Evolutionary conservation across 441 rosid genomes (phyloP).

Genomic region (Bocquillonia castaneifolia): DNA sequence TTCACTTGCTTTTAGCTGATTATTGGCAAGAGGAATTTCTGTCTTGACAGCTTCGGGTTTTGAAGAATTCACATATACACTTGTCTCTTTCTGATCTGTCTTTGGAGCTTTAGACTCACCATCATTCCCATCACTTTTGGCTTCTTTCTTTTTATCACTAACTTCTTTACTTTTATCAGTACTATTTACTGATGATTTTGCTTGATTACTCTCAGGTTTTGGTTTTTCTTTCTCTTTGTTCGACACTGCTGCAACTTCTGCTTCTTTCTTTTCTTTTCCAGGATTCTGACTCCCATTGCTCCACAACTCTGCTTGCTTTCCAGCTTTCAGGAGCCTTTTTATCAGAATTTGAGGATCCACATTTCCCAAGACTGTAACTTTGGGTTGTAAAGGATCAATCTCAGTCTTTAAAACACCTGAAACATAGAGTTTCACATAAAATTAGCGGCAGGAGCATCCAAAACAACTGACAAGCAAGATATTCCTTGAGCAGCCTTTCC

Average conservation of each 20-base stretch:
- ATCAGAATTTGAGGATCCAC: constrained; percentile 41
- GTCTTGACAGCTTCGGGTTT: constrained; percentile 20
- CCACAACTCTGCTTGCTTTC: constrained; percentile 49
- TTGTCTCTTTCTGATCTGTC: constrained; percentile 24
- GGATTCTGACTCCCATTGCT: constrained; percentile 23
- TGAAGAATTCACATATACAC: constrained; percentile 1
- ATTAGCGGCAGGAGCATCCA: neutral
- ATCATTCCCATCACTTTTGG: constrained; percentile 5
- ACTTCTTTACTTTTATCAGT: constrained; percentile 19
- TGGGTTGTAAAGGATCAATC: constrained; percentile 41
- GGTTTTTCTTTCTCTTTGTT: constrained; percentile 19
- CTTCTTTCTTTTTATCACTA: constrained; percentile 19
- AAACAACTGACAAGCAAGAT: neutral
- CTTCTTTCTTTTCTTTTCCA: constrained; percentile 30
- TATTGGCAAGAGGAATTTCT: constrained; percentile 16
- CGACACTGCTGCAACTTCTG: constrained; percentile 1
- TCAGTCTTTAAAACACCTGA: constrained; percentile 53
- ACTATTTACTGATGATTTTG: constrained; percentile 19
- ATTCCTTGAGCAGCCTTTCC: no score
- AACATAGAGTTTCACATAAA: neutral
- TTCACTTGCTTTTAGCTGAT: constrained; percentile 19
- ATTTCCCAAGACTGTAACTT: constrained; percentile 40
- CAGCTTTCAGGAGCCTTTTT: constrained; percentile 41
- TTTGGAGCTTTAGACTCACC: constrained; percentile 16
- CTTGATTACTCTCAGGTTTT: constrained; percentile 22